Base-by-base conservation (phyloP, 257 asterid species). In the Fraxinus pennsylvanica region DNA sequence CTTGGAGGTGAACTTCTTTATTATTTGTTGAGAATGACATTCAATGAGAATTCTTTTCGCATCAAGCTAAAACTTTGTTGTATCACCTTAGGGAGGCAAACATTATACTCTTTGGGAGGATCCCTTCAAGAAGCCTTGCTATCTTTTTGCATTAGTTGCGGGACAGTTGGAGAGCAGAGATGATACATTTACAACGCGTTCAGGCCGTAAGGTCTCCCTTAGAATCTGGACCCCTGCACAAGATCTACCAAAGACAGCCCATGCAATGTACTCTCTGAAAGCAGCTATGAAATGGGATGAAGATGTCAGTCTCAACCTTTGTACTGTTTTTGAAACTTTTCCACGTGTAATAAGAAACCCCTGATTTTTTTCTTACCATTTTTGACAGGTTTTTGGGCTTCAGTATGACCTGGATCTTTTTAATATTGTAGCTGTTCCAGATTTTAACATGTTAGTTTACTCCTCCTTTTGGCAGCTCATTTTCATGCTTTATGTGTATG, bases 201-300 rank as follows among this genome's bases (percentile, higher is more conserved):
- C 99, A 2, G 98, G 97, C 50, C 89, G 94, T 75, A 88, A 88
- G 59, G 97, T 95, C 69, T 80, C 85, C 38, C 98, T 95, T 76
- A 87, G 94, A 85, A 93, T 93, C 81, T 95, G 94, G 96, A 93
- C 98, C 75, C 97, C 98, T 21, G 90, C 90, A 33, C 89, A 90
- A 83, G 98, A 93, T 90, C 84, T 95, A 57, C 94, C 98, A 35
- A 95, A 93, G 89, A 93, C 99, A 1, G 93, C 79, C 36, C 98
- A 96, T 84, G 98, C 99, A 52, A 93, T 96, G 99, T 89, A 92
- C 89, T 93, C 99, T 68, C 84, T 96, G 70, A 96, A 93, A 90
- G 97, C 97, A 69, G 92, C 99, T 25, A 95, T 96, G 98, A 92
- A 96, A 83, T 93, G 99, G 99, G 99, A 96, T 79, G 99, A 96